Evolutionary conservation across 2,329 filamentous ascomycete species (phyloP).

Genomic region (Ascochyta pisi): DNA sequence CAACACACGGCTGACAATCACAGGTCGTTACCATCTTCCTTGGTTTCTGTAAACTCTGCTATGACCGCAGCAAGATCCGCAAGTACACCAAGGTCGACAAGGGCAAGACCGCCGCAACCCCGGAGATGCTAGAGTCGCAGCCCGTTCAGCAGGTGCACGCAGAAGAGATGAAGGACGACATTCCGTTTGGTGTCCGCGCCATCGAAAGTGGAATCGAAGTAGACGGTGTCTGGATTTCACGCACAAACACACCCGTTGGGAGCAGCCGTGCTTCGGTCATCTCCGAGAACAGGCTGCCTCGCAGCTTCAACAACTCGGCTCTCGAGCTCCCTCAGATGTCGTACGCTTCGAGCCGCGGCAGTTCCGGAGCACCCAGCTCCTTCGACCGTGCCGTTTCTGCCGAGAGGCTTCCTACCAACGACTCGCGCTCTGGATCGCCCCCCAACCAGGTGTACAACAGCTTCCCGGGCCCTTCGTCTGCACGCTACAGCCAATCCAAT

Average conservation of each 20-base stretch:
- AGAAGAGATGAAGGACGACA: constrained; percentile 65
- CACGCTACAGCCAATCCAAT: constrained; percentile 47
- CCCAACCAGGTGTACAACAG: constrained; percentile 22
- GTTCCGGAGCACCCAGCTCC: constrained; percentile 45
- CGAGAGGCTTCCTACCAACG: constrained; percentile 41
- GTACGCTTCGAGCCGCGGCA: constrained; percentile 43
- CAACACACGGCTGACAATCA: constrained; percentile 33
- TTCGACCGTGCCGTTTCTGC: constrained; percentile 50
- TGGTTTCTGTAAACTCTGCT: constrained; percentile 70
- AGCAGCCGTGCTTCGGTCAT: constrained; percentile 46
- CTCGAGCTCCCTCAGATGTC: constrained; percentile 42
- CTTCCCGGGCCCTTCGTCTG: constrained; percentile 40
- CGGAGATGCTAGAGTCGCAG: constrained; percentile 70
- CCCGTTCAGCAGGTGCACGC: constrained; percentile 56
- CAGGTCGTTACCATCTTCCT: constrained; percentile 70
- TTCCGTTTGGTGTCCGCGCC: constrained; percentile 86
- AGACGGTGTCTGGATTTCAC: constrained; percentile 73
- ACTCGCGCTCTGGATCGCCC: constrained; percentile 41
- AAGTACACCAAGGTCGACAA: constrained; percentile 52
- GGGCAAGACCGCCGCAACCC: constrained; percentile 55
- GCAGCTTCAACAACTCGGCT: constrained; percentile 42
- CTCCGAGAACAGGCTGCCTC: constrained; percentile 38
- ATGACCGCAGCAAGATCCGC: constrained; percentile 51
- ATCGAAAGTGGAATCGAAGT: constrained; percentile 83
- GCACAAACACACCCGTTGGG: constrained; percentile 52